Evolutionary conservation across 805 yeast species (phyloP), one percentile per base, ranked within the genome.

Genomic region (Candida nonsorbophila): DNA sequence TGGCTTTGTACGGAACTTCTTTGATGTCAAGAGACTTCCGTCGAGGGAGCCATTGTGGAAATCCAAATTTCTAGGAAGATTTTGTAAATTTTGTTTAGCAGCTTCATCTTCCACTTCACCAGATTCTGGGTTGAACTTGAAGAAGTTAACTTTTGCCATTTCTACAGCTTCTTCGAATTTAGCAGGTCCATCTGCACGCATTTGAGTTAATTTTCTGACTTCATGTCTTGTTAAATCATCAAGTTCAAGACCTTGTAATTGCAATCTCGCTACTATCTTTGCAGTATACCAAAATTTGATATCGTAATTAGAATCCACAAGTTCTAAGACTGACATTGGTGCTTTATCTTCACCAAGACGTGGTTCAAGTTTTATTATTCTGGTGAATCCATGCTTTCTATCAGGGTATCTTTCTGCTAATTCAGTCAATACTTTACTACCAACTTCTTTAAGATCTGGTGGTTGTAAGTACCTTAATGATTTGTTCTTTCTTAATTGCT

Each of bases 291-390:
- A 83, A 40, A 77, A 71, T 44, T 79, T 74, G 67, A 84, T 70
- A 50, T 85, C 95, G 34, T 45, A 58, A 3, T 51, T 62, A 1
- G 66, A 51, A 44, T 84, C 95, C 1, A 90, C 94, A 27, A 92
- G 65, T 56, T 92, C 98, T 30, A 92, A 49, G 6, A 88, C 78
- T 1, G 92, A 79, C 68, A 84, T 92, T 18, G 88, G 88, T 0
- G 97, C 95, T 37, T 78, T 82, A 53, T 92, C 98, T 37, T 62
- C 67, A 32, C 92, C 88, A 26, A 80, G 55, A 41, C 97, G 70
- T 11, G 88, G 86, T 55, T 92, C 97, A 37, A 92, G 63, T 43
- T 74, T 79, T 38, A 87, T 60, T 30, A 90, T 74, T 42, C 97
- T 74, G 3, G 97, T 86, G 61, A 80, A 90, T 1, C 97, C 97